Base-by-base conservation (phyloP, 257 asterid species). In the Vinca minor region DNA sequence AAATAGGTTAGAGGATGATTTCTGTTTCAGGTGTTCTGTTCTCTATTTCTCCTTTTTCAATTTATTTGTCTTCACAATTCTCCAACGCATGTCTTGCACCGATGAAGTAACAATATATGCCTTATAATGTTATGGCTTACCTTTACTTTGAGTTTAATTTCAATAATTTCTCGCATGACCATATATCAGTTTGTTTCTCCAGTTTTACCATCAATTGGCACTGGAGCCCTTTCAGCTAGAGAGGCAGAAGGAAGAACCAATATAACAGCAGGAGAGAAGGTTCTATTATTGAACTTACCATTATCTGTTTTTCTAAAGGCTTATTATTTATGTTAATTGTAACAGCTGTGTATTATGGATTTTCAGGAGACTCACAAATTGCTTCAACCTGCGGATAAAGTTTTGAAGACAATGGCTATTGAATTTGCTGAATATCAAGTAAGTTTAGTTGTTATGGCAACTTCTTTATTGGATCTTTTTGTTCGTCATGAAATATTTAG, bases 391-490 rank as follows among this genome's bases (percentile, higher is more conserved):
- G 94, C 77, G 46, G 99, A 93, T 76, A 89, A 87, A 86, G 76
- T 75, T 76, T 71, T 89, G 26, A 93, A 85, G 74, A 85, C 96
- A 44, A 81, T 89, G 94, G 99, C 99, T 48, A 85, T 87, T 74
- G 99, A 93, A 79, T 85, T 93, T 72, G 99, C 99, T 45, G 99
- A 93, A 77, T 85, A 87, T 81, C 99, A 93, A 90, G 99, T 93
- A 67, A 79, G 66, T 17, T 67, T 53, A 48, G 45, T 10, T 61
- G 28, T 29, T 59, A 28, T 39, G 57, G 72, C 69, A 38, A 62
- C 66, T 12, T 23, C 48, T 28, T 10, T 9, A 20, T 10, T 52
- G 17, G 67, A 52, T 46, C 45, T 48, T 20, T 12, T 36, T 29
- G 18, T 46, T 41, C 20, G 25, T 61, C 61, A 9, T 50, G 60